Evolutionary conservation across 371 early-diverging fungal species (phyloP).

Genomic region (Mucor saturninus): DNA sequence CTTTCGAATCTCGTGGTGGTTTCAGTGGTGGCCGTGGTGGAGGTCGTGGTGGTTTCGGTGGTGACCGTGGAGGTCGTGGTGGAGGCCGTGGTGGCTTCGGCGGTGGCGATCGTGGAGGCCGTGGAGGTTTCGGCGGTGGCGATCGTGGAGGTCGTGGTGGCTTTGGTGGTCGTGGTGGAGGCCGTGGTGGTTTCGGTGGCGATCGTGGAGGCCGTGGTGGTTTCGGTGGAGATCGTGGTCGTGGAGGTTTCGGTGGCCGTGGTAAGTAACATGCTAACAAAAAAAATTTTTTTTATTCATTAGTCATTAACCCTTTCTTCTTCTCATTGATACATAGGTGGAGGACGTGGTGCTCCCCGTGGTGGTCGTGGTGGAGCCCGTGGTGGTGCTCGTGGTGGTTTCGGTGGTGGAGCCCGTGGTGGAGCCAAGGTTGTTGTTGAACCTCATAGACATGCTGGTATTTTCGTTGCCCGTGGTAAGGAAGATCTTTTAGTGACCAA

Average conservation of each 20-base stretch:
- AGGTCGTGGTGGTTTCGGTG: conserved; percentile 10
- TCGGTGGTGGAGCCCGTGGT: conserved; percentile 78
- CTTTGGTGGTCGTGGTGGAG: conserved; percentile 36
- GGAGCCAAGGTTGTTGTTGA: conserved; percentile 95
- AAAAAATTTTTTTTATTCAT: background rate
- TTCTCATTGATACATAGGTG: background rate
- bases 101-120: conserved; percentile 10
- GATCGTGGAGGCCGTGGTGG: no score
- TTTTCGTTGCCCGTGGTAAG: conserved; percentile 98
- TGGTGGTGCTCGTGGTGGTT: conserved; percentile 9
- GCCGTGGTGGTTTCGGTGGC: no score
- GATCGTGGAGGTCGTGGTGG: conserved; percentile 25
- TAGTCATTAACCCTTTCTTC: background rate
- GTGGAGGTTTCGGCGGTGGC: background rate
- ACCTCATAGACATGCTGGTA: conserved; percentile 96
- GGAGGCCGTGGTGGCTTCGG: conserved; percentile 20
- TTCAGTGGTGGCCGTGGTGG: conserved; percentile 14
- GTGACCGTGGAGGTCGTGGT: conserved; percentile 8
- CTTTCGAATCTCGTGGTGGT: conserved; percentile 21
- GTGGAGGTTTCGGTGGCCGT: conserved; percentile 32
- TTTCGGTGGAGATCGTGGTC: no score
- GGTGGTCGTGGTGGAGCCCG: conserved; percentile 15
- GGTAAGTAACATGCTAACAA: background rate
- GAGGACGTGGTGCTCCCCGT: conserved; percentile 12
- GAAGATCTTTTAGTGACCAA: conserved; percentile 99